Percentiles rank a stretch among this genome's conserved stretches.
These are phyloP conservation scores for Theobroma grandiflorum DNA, from an alignment of 441 rosid species.

Conservation along the genomic window DNA sequence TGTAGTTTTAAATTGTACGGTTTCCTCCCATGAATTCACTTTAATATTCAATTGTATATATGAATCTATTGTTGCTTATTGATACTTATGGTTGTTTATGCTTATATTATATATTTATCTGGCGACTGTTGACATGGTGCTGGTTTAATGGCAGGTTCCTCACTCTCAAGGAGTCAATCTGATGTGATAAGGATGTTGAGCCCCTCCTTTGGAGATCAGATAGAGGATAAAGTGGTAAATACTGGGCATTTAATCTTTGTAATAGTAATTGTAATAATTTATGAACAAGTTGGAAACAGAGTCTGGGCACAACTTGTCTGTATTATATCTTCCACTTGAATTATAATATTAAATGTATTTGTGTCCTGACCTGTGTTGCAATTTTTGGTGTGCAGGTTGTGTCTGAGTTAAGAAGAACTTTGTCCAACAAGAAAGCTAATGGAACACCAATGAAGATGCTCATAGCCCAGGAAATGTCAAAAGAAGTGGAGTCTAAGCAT, in stretches of 20 bases:
- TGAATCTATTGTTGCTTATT: neutral
- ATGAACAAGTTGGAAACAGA: constrained; percentile 17
- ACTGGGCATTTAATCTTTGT: constrained; percentile 11
- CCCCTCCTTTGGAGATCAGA: constrained; percentile 57
- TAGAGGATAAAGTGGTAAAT: constrained; percentile 75
- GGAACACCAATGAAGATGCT: constrained; percentile 85
- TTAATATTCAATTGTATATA: neutral
- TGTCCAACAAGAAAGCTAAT: constrained; percentile 59
- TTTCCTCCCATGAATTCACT: neutral
- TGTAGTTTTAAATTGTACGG: neutral
- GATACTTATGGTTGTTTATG: constrained; percentile 19
- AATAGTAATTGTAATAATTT: constrained; percentile 20
- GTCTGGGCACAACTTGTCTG: constrained; percentile 29
- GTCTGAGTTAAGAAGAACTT: constrained; percentile 72
- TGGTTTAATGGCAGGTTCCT: constrained; percentile 64
- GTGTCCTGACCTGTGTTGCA: constrained; percentile 31
- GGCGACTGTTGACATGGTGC: constrained; percentile 41
- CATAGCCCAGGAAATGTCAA: constrained; percentile 86
- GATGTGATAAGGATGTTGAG: constrained; percentile 64
- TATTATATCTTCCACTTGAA: constrained; percentile 25
- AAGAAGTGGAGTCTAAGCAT: constrained; percentile 64
- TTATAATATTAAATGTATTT: constrained; percentile 25
- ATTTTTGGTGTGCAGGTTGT: constrained; percentile 55
- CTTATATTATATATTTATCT: constrained; percentile 8
- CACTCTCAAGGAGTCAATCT: constrained; percentile 70